Base-by-base conservation (phyloP, 2,329 filamentous ascomycete genomes). In the Dactylellina leptospora region DNA sequence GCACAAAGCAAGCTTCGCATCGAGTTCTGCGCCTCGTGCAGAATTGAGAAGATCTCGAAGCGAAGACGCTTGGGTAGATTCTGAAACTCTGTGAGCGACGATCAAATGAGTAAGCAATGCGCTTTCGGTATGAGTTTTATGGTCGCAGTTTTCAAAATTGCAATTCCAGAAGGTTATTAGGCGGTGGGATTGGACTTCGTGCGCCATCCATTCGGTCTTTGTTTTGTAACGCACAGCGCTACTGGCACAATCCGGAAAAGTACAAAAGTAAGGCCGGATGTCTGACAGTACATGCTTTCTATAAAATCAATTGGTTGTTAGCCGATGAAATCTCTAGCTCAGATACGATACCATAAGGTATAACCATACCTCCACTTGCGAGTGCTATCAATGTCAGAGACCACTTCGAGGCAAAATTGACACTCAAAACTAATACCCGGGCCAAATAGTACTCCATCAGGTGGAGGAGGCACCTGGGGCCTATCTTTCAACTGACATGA, bases 191-290 rank as follows among this genome's bases (percentile, higher is more conserved):
- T 55, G 16, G 4, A 55, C 51, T 27, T 55, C 51, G 13, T 55
- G 51, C 3, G 11, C n/a, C 51, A 55, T 55, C 51, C 51, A 55
- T 25, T 55, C 51, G 4, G 33, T 33, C 22, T 55, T 55, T 2
- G 51, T 38, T 13, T 33, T 55, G 18, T 55, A 55, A 22, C 51
- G 30, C 11, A 55, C 28, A 8, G 51, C n/a, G 13, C 16, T 36
- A 13, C 27, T 20, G 2, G 10, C 6, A 13, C 51, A 55, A 16
- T 42, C 25, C 4, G 51, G 30, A 16, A 55, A 55, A 9, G 51
- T 55, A 27, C 51, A 55, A 18, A 55, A 55, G 23, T 55, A 55
- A 18, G 51, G 51, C 2, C 51, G 28, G 20, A 55, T 55, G 18
- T 55, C 51, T 3, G 30, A n/a, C 1, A 55, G 51, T 3, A 55